A percentile compares a stretch with the other conserved stretches of the same genome.
Conservation (phyloP, 257 asterid genomes). For the Anisodus acutangulus region DNA sequence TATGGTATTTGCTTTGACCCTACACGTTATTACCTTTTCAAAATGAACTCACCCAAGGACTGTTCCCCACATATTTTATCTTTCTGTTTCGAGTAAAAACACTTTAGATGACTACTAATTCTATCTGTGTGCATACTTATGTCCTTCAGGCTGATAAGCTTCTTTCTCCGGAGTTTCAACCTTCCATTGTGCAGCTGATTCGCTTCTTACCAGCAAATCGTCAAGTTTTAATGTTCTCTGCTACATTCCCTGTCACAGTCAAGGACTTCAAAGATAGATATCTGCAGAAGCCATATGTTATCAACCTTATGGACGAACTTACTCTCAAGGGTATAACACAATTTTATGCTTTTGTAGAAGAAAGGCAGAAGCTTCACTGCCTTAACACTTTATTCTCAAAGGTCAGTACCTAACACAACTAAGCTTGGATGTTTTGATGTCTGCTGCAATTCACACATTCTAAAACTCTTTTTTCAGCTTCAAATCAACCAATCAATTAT, state of each 20-base stretch:
- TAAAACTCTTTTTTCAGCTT: conserved; percentile 58
- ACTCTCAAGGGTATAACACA: conserved; percentile 96
- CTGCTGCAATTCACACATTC: conserved; percentile 29
- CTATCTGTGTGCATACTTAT: conserved; percentile 27
- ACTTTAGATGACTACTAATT: neutral
- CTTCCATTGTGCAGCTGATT: conserved; percentile 81
- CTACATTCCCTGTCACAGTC: conserved; percentile 90
- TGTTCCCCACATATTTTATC: neutral
- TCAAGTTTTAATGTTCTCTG: conserved; percentile 90
- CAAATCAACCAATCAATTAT: conserved; percentile 94
- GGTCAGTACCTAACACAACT: conserved; percentile 43
- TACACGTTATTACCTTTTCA: neutral
- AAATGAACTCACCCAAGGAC: neutral
- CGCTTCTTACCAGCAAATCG: conserved; percentile 73
- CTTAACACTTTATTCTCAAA: conserved; percentile 85
- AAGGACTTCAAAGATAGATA: conserved; percentile 85
- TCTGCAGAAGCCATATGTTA: conserved; percentile 71
- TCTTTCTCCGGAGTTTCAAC: conserved; percentile 91
- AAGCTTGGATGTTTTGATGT: neutral
- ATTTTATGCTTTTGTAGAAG: conserved; percentile 90
- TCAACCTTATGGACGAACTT: conserved; percentile 95
- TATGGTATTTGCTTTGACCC: neutral
- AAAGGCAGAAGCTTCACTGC: conserved; percentile 93
- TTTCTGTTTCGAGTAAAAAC: neutral
- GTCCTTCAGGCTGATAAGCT: conserved; percentile 91